A percentile compares a stretch with the other conserved stretches of the same genome.
Conservation (phyloP, 2,329 filamentous ascomycete species). For the Verruconis gallopava region DNA sequence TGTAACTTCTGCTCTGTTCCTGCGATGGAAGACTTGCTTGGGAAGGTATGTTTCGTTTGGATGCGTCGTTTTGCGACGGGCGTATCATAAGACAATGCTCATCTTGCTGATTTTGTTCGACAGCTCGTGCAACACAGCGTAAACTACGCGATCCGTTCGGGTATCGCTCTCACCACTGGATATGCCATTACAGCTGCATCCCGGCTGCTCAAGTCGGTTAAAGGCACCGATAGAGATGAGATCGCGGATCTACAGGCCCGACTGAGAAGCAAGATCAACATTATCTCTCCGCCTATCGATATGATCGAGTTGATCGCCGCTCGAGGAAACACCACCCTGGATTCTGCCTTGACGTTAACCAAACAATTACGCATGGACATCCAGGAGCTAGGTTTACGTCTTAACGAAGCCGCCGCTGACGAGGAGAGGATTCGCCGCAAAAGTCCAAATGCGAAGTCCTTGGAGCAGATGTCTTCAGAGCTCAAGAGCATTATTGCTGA, state of each 20-base stretch:
- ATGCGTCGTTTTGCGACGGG: too few relatives aligned
- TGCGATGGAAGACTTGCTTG: neutral
- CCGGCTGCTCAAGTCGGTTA: conserved; percentile 61
- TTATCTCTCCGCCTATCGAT: conserved; percentile 81
- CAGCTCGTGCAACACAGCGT: conserved; percentile 65
- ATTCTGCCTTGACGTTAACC: conserved; percentile 72
- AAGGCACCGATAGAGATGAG: conserved; percentile 59
- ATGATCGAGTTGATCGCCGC: conserved; percentile 80
- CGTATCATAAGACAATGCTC: too few relatives aligned
- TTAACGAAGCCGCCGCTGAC: conserved; percentile 55
- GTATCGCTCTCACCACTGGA: conserved; percentile 70
- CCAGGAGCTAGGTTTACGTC: conserved; percentile 59
- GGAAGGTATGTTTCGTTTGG: neutral
- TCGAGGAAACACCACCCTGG: conserved; percentile 65
- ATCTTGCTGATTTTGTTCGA: too few relatives aligned
- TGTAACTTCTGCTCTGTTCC: too few relatives aligned
- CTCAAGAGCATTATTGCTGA: conserved; percentile 58
- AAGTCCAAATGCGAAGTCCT: conserved; percentile 34
- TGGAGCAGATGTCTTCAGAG: conserved; percentile 47
- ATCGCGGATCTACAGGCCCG: conserved; percentile 58
- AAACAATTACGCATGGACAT: conserved; percentile 77
- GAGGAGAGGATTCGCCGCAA: conserved; percentile 40
- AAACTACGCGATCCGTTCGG: conserved; percentile 81
- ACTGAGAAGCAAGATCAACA: conserved; percentile 76
- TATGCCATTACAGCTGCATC: conserved; percentile 78